Conservation (phyloP, 2,329 filamentous ascomycete species). For the Claviceps digitariae region DNA sequence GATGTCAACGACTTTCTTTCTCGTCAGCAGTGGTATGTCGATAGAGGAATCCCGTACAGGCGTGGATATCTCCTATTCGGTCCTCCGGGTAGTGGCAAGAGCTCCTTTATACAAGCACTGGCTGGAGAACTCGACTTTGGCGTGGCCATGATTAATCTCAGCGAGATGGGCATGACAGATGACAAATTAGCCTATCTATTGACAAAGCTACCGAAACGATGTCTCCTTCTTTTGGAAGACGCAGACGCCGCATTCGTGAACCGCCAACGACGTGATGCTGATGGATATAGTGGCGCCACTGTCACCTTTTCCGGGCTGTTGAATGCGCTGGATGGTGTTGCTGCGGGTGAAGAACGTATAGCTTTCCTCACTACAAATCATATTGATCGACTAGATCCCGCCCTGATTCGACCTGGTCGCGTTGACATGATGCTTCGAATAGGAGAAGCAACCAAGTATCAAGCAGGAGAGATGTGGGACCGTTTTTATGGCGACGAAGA, state of each 20-base stretch:
- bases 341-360: conserved; percentile 85
- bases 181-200: conserved; percentile 77
- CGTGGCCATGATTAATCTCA: conserved; percentile 84
- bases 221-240: conserved; percentile 74
- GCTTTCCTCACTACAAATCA: conserved; percentile 94
- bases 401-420: conserved; percentile 76
- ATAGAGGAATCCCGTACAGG: conserved; percentile 87
- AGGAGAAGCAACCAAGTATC: conserved; percentile 73
- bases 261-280: conserved; percentile 58
- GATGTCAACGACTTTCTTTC: conserved; percentile 75
- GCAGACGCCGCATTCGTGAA: conserved; percentile 85
- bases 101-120: conserved; percentile 88
- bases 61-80: conserved; percentile 82
- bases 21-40: conserved; percentile 76
- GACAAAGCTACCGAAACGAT: conserved; percentile 71
- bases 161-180: conserved; percentile 79
- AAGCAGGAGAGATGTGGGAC: conserved; percentile 82
- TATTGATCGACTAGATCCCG: conserved; percentile 76
- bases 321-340: conserved; percentile 80
- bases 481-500: conserved; percentile 87
- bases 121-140: conserved; percentile 88
- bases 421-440: conserved; percentile 90
- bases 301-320: conserved; percentile 90
- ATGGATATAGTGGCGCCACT: conserved; percentile 76
- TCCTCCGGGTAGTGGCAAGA: conserved; percentile 84